Conservation (phyloP, 768 basidiomycete species). For the Collybia nuda region DNA sequence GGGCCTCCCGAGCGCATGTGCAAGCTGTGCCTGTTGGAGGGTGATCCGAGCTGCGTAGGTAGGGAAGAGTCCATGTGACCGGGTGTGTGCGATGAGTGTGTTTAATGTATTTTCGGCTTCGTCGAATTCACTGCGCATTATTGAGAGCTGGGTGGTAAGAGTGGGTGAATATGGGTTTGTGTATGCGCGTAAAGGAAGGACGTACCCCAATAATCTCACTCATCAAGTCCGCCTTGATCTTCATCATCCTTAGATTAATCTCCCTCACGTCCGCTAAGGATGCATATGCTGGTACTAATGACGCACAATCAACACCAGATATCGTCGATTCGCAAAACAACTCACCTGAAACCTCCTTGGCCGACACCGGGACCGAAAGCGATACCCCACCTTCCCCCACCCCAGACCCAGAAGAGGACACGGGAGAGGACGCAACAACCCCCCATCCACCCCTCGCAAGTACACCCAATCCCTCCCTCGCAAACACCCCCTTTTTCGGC, state of each 20-base stretch:
- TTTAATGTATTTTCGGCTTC: slow-evolving; percentile 33
- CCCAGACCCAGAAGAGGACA: too few species aligned
- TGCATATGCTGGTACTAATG: slow-evolving; percentile 63
- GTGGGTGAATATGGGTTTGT: too few species aligned
- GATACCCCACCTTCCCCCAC: too few species aligned
- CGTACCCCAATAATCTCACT: slow-evolving; percentile 69
- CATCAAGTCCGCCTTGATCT: slow-evolving; percentile 68
- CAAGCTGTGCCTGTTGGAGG: slow-evolving; percentile 70
- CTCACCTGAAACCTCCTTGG: too few species aligned
- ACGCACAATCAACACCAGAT: too few species aligned
- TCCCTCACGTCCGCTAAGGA: slow-evolving; percentile 48
- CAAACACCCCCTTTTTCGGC: slow-evolving; percentile 72
- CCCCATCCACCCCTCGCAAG: slow-evolving; percentile 43
- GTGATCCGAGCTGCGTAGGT: slow-evolving; percentile 62
- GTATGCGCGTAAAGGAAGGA: too few species aligned
- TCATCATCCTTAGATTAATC: slow-evolving; percentile 48
- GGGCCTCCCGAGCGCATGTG: slow-evolving; percentile 59
- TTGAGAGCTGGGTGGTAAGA: too few species aligned
- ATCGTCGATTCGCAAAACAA: too few species aligned
- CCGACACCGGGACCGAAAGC: too few species aligned
- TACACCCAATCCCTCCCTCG: slow-evolving; percentile 55
- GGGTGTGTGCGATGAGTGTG: slow-evolving; percentile 58
- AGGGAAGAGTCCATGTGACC: slow-evolving; percentile 55
- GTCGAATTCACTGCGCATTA: too few species aligned
- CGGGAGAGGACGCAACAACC: too few species aligned